A percentile compares a stretch with the other conserved stretches of the same genome.
Conservation (phyloP, 2,329 filamentous ascomycete species). For the Fusarium palustre region DNA sequence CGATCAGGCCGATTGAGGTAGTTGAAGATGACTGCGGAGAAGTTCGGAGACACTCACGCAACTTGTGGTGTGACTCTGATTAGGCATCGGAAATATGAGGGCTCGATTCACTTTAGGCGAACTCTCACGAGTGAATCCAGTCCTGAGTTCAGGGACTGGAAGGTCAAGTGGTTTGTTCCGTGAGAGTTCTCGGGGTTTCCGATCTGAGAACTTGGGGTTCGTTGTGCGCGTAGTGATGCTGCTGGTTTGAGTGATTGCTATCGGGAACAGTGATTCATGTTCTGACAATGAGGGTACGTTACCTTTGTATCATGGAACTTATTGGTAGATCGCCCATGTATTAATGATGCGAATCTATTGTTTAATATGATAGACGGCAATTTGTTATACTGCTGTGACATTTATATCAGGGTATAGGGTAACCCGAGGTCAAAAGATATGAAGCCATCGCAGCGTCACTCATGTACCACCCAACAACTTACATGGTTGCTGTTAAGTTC, state of each 20-base stretch:
- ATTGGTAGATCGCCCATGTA: too few species aligned
- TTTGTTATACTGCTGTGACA: too few species aligned
- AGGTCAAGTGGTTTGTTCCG: not conserved
- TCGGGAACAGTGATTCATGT: not conserved
- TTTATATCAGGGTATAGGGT: slow-evolving; percentile 30
- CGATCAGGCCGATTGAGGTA: not conserved
- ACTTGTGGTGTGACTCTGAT: slow-evolving; percentile 37
- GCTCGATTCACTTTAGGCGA: not conserved
- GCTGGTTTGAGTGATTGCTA: not conserved
- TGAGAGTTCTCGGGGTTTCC: not conserved
- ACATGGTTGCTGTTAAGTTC: not conserved
- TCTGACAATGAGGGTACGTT: not conserved
- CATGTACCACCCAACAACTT: not conserved
- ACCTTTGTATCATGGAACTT: too few species aligned
- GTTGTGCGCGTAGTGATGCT: not conserved
- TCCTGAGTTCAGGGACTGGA: not conserved
- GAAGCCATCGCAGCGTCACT: not conserved
- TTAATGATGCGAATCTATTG: not conserved
- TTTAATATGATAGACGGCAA: not conserved
- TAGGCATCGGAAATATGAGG: slow-evolving; percentile 32
- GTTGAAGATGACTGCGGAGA: slow-evolving; percentile 16
- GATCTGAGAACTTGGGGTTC: not conserved
- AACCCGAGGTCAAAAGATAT: not conserved
- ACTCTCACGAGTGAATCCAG: not conserved
- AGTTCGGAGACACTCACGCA: slow-evolving; percentile 33